These are phyloP conservation scores for Neurospora tetrasperma DNA, from an alignment of 495 filamentous ascomycete species.

Conservation along the genomic window DNA sequence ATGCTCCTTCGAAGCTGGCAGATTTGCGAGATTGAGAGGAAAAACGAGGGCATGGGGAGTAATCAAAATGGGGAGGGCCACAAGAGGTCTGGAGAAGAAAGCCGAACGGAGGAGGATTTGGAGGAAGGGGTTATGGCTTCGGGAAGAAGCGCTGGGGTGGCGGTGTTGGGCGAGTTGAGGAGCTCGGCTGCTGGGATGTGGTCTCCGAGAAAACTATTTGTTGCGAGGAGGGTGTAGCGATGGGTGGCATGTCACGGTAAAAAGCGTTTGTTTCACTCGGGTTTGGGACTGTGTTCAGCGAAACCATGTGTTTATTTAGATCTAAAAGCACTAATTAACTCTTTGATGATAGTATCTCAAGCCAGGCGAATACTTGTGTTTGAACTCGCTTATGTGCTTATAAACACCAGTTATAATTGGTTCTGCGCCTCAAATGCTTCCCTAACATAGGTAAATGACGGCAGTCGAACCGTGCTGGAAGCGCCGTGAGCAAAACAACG, in stretches of 20 bases:
- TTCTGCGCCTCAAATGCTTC: background rate
- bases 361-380: background rate
- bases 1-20: constrained; percentile 9
- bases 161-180: background rate
- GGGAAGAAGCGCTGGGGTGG: background rate
- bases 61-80: background rate
- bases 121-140: background rate
- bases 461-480: background rate
- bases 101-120: background rate
- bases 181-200: background rate
- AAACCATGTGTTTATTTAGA: background rate
- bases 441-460: background rate
- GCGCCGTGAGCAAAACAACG: background rate
- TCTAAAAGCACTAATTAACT: background rate
- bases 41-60: background rate
- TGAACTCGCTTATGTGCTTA: background rate
- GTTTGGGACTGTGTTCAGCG: background rate
- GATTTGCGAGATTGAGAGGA: constrained; percentile 9
- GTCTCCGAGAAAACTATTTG: background rate
- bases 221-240: background rate
- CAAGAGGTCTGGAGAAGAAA: background rate
- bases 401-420: background rate
- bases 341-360: background rate
- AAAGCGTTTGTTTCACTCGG: background rate
- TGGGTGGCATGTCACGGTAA: background rate